phyloP scores from a whole-genome alignment of 441 rosid species.

The Codiaeum variegatum region DNA sequence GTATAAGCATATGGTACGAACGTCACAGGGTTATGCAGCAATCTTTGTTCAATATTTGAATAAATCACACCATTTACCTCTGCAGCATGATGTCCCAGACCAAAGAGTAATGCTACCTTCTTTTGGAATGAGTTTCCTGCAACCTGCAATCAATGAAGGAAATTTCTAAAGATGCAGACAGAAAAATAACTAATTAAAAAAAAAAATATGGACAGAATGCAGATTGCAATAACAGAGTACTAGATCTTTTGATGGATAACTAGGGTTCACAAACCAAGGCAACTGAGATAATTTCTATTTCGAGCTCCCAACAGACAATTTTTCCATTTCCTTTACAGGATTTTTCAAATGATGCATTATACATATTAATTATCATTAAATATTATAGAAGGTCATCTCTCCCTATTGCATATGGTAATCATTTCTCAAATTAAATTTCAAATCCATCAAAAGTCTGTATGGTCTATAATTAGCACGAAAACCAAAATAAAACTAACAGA shows the following conservation, averaged over 20 bases:
- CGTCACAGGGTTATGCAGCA: constrained; percentile 9
- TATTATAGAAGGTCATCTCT: not conserved
- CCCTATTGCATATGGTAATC: not conserved
- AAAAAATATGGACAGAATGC: not conserved
- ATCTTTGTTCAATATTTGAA: not conserved
- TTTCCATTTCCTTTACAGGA: not conserved
- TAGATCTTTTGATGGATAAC: not conserved
- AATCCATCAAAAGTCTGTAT: not conserved
- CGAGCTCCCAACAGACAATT: not conserved
- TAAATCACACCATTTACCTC: constrained; percentile 59
- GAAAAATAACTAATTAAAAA: not conserved
- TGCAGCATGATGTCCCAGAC: constrained; percentile 58
- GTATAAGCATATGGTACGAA: not conserved
- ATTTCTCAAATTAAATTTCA: not conserved
- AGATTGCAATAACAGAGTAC: not conserved
- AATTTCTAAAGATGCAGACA: constrained; percentile 1
- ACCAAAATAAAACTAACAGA: constrained; percentile 15
- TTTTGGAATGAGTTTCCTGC: constrained; percentile 98
- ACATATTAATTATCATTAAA: not conserved
- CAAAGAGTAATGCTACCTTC: constrained; percentile 80
- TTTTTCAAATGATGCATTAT: not conserved
- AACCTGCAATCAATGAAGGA: constrained; percentile 43
- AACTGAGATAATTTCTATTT: not conserved
- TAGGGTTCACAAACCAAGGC: not conserved
- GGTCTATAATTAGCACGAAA: constrained; percentile 10